Base-by-base conservation (phyloP, 176 grass and related monocot genomes). In the Themeda triandra region DNA sequence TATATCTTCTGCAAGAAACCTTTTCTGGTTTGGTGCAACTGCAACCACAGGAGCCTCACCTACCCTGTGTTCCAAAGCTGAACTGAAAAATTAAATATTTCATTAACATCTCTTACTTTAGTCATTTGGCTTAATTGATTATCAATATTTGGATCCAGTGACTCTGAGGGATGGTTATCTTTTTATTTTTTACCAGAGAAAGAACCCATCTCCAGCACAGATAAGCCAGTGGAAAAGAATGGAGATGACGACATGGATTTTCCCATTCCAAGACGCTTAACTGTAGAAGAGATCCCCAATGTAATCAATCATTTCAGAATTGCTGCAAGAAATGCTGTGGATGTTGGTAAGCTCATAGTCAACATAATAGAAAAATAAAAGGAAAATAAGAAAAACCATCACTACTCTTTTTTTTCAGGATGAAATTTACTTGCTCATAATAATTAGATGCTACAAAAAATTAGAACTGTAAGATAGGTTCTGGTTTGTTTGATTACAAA, bases 311-410 rank as follows among this genome's bases (percentile, higher is more conserved):
- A 92, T 60, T 95, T 90, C 40, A 92, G 85, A 81, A 25, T 71
- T 6, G 86, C 93, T 24, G 82, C 93, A 29, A 82, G 83, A 81
- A 90, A 92, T 87, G 88, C 93, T 29, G 85, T 89, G n/a, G 86
- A 92, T 44, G 88, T 90, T 48, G 93, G 90, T 92, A 90, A 72
- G 42, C 32, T 73, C 31, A 66, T 37, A 64, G 9, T 48, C 44
- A 18, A 46, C 53, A 25, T 36, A 63, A 39, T 29, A 71, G 23
- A 25, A 49, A 49, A 48, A 48, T 63, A 44, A 4, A 19, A 71
- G 14, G 5, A 4, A 74, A 8, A 59, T 54, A 29, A 54, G 2
- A 60, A 39, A 37, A 46, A 3, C 33, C 33, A 35, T 35, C 33
- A 35, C n/a, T 35, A 35, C 33, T 35, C 33, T 35, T 35, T 35